Conservation (phyloP, 805 yeast species). For the Lipomyces sp. region DNA sequence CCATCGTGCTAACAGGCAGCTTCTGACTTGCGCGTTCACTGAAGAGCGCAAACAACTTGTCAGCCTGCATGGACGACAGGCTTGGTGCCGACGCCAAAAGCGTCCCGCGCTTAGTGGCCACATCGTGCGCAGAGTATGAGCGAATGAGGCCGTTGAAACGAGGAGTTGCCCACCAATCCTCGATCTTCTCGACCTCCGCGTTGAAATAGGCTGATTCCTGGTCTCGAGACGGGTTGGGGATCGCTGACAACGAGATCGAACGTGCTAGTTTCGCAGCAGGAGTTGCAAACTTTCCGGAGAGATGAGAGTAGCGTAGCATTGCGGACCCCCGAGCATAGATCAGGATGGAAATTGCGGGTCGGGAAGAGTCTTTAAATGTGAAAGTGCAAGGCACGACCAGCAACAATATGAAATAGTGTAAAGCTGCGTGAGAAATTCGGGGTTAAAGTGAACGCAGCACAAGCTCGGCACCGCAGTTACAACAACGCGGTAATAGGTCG, state of each 20-base stretch:
- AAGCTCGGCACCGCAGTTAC: too few relatives aligned
- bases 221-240: constrained; percentile 47
- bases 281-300: background rate
- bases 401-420: too few relatives aligned
- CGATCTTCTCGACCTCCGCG: constrained; percentile 48
- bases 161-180: constrained; percentile 57
- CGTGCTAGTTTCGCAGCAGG: background rate
- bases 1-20: constrained; percentile 61
- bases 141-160: constrained; percentile 56
- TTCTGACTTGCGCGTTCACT: constrained; percentile 49
- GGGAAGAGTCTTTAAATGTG: too few relatives aligned
- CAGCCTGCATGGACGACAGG: constrained; percentile 60
- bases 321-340: background rate
- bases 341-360: too few relatives aligned
- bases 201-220: constrained; percentile 45
- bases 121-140: constrained; percentile 58
- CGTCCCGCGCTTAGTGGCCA: constrained; percentile 60
- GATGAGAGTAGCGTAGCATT: background rate
- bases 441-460: too few relatives aligned
- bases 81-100: constrained; percentile 44
- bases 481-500: too few relatives aligned
- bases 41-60: constrained; percentile 55
- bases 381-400: too few relatives aligned
- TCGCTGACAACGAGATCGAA: constrained; percentile 28
- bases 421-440: too few relatives aligned